These are phyloP conservation scores for Carpinus fangiana DNA, from an alignment of 306 rosid species.

Conservation along the genomic window DNA sequence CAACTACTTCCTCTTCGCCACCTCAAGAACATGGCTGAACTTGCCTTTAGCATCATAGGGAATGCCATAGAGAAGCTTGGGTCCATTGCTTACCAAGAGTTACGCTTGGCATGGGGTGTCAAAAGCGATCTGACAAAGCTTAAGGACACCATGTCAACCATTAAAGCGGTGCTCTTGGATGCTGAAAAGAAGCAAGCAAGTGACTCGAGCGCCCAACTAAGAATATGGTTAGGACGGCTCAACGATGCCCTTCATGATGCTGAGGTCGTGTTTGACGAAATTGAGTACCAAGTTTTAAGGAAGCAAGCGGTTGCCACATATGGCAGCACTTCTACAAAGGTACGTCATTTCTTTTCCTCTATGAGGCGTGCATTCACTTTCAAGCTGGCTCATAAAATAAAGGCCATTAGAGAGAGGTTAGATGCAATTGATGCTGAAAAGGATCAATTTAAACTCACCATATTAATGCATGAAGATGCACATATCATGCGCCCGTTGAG, in stretches of 20 bases:
- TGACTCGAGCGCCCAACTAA: neutral
- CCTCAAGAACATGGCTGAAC: conserved; percentile 16
- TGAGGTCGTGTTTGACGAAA: conserved; percentile 29
- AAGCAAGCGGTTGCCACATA: conserved; percentile 1
- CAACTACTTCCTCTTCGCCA: too few species aligned
- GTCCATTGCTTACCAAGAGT: conserved; percentile 19
- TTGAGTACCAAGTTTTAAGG: conserved; percentile 21
- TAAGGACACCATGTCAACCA: conserved; percentile 7
- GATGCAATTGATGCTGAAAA: conserved; percentile 18
- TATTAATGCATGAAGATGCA: neutral
- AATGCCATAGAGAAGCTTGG: conserved; percentile 17
- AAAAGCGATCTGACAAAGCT: conserved; percentile 17
- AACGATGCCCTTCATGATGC: conserved; percentile 17
- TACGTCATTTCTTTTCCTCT: conserved; percentile 13
- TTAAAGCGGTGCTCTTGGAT: conserved; percentile 29
- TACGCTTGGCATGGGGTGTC: conserved; percentile 12
- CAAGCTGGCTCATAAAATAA: conserved; percentile 18
- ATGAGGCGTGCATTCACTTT: conserved; percentile 10
- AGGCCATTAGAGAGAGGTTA: conserved; percentile 6
- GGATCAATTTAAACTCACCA: conserved; percentile 7
- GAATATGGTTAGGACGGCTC: conserved; percentile 22
- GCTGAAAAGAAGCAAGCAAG: conserved; percentile 33
- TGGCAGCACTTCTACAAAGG: conserved; percentile 8
- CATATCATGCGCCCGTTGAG: neutral
- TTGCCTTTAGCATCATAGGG: conserved; percentile 7